Base-by-base conservation (phyloP, 768 basidiomycete species). In the Termitomyces sp. region DNA sequence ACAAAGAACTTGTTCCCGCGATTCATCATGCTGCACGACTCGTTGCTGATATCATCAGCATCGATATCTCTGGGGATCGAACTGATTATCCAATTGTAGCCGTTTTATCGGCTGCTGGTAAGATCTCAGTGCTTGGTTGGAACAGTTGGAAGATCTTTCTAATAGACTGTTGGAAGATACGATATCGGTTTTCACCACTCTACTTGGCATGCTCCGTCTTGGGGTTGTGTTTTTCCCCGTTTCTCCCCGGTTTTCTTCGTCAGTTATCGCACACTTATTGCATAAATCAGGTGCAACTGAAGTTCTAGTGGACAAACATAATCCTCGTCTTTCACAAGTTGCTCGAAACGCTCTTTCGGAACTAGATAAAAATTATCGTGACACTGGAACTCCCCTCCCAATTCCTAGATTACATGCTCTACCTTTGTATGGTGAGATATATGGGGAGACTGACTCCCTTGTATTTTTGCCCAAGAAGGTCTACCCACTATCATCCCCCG, bases 201-300 rank as follows among this genome's bases (percentile, higher is more conserved):
- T 55, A 3, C 20, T 10, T 12, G 43, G 43, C 5, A 20, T 55
- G 43, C 54, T 55, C 3, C 54, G 56, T n/a, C 13, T 49, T 5
- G 47, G 49, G 4, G 18, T 50, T 32, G 28, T 50, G 12, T 28
- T 14, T 20, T 57, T 57, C 6, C 56, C 56, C 3, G 50, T 50
- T n/a, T 57, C 56, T 2, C 56, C 56, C 8, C 56, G 56, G 20
- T 57, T 57, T 41, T 57, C 56, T 5, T 13, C 49, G 2, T 38
- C 56, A 5, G 56, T 57, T 10, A 28, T 57, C 6, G 56, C 56
- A 38, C 56, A 57, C 32, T 14, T 57, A 2, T 20, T 38, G 12
- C 56, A 50, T n/a, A 20, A 33, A 16, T 14, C 56, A n/a, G 56
- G 56, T 9, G 49, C 38, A 8, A 28, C 56, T 4, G 16, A 38